These are phyloP conservation scores for Penicillium fuscoglaucum DNA, from an alignment of 2,329 filamentous ascomycete species.

Conservation along the genomic window DNA sequence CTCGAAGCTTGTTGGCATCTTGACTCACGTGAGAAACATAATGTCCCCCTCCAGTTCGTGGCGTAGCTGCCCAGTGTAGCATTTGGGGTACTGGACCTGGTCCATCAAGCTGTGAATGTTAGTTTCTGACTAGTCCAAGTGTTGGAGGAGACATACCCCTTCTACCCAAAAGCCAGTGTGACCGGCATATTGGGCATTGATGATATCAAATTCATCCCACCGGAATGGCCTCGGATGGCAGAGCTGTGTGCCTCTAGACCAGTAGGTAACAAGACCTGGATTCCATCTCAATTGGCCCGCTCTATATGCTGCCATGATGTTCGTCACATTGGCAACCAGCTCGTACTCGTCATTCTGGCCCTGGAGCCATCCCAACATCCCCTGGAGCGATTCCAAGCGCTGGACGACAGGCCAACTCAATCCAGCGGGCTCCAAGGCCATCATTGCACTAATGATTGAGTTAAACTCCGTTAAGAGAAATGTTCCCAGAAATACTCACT, in stretches of 20 bases:
- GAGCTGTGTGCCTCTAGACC: constrained; percentile 1
- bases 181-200: not conserved
- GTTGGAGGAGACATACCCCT: not conserved
- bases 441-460: not conserved
- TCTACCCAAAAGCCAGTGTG: constrained; percentile 1
- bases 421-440: not conserved
- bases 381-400: not conserved
- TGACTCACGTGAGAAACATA: not conserved
- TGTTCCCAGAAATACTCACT: not conserved
- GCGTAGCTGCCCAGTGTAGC: too few species aligned
- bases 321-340: not conserved
- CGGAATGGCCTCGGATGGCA: not conserved
- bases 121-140: not conserved
- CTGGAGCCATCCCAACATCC: not conserved
- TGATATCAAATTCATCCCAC: not conserved
- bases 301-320: constrained; percentile 2
- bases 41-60: accelerated
- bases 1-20: too few species aligned
- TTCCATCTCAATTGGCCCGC: not conserved
- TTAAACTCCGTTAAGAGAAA: not conserved
- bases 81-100: not conserved
- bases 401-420: not conserved
- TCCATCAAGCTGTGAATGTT: not conserved
- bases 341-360: not conserved
- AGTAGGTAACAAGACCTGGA: constrained; percentile 6